phyloP scores from a whole-genome alignment of 2,329 filamentous ascomycete species.

The Xylariaceae sp. region DNA sequence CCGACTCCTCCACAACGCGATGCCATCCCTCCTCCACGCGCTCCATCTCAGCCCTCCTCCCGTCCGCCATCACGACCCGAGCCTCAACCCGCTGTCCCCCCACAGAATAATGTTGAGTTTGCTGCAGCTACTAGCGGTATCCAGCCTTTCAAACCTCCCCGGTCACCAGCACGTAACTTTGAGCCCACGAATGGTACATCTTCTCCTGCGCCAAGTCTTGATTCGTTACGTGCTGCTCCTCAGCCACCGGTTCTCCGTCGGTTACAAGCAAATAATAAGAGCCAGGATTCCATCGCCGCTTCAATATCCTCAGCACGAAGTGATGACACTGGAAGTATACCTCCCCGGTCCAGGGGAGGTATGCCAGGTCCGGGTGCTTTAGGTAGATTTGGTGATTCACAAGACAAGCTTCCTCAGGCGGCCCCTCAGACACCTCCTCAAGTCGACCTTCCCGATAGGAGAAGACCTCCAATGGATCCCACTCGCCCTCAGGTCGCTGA shows the following conservation, averaged over 20 bases:
- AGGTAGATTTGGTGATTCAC: constrained; percentile 35
- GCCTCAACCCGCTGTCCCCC: not conserved
- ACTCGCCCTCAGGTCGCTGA: constrained; percentile 46
- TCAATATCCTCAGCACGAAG: constrained; percentile 43
- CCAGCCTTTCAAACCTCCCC: constrained; percentile 19
- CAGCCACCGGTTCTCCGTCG: constrained; percentile 40
- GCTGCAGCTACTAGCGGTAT: constrained; percentile 13
- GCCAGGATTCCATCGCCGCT: constrained; percentile 52
- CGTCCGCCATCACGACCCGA: constrained; percentile 8
- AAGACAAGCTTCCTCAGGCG: constrained; percentile 20
- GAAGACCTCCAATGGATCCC: constrained; percentile 63
- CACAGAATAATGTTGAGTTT: constrained; percentile 10
- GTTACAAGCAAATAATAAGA: constrained; percentile 48
- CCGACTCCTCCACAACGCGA: constrained; percentile 15
- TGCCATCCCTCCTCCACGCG: constrained; percentile 13
- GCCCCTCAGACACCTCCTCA: constrained; percentile 11
- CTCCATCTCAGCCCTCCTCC: constrained; percentile 13
- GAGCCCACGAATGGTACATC: constrained; percentile 36
- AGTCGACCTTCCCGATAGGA: constrained; percentile 56
- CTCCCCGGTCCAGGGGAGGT: constrained; percentile 51
- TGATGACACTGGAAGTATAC: constrained; percentile 46
- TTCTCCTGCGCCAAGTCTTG: constrained; percentile 49
- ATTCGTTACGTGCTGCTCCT: constrained; percentile 40
- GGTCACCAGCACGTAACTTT: constrained; percentile 27
- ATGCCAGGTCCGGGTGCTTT: constrained; percentile 35